Base-by-base conservation (phyloP, 805 yeast genomes). In the Lipomyces sp. region DNA sequence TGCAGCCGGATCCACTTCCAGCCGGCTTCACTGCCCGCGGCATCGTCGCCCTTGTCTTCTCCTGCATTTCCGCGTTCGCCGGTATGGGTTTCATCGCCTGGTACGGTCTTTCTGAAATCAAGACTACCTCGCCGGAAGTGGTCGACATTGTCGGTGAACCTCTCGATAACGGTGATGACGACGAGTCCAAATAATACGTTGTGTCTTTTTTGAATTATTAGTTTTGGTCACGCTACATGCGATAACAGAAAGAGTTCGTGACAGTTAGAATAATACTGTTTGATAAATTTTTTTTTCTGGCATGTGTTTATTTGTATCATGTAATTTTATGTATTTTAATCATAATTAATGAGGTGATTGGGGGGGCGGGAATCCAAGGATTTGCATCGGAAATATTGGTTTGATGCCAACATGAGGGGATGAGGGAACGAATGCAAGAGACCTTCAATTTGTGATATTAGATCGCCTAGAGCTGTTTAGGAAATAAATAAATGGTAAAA, bases 1-100 rank as follows among this genome's bases (percentile, higher is more conserved):
- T 95, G 67, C 86, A 91, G 80, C 81, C 71, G 42, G 80, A 81
- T 70, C 59, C 63, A 4, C 84, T 95, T 74, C 98, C 98, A 57
- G 76, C 83, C 56, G 98, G 98, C 24, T 95, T 95, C 85, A 94
- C 98, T 60, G 90, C 96, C 65, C 87, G 89, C 76, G 99, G 99
- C 82, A 88, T 89, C 77, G 96, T 94, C 62, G 98, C 98, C 11
- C 81, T 95, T 78, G 94, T 89, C 24, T 94, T 95, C 83, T 91
- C 97, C 5, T 86, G 90, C 82, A 75, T 94, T 73, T 85, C 97
- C 59, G 99, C 95, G 75, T 76, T 91, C 69, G 79, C 91, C 24
- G 99, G 99, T 78, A 80, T 93, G 79, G 81, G 80, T 64, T 84
- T 88, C 72, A 90, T 95, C 75, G 84, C 89, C 59, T 74, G 87